Percentiles rank a stretch among this genome's conserved stretches.
Conservation (phyloP, 2,329 filamentous ascomycete species). For the Clonostachys sp. region DNA sequence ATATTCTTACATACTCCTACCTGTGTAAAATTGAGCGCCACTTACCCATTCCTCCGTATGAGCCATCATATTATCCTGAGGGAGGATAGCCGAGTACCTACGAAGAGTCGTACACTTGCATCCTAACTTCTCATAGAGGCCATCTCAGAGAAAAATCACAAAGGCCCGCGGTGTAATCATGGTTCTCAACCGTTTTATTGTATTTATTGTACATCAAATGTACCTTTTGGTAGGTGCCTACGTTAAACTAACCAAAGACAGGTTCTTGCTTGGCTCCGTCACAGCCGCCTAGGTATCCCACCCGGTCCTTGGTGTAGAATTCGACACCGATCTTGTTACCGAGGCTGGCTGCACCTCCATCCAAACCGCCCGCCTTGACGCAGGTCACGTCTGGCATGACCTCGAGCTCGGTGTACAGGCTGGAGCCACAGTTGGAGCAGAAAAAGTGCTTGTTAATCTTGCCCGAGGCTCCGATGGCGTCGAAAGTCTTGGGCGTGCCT, state of each 20-base stretch:
- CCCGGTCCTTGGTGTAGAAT: slow-evolving; percentile 46
- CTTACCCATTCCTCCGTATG: too few relatives aligned
- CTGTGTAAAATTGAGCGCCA: too few relatives aligned
- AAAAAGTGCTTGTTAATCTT: slow-evolving; percentile 54
- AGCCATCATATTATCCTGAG: too few relatives aligned
- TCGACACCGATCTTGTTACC: slow-evolving; percentile 39
- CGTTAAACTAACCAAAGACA: background rate
- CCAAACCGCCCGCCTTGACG: slow-evolving; percentile 46
- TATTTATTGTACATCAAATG: too few relatives aligned
- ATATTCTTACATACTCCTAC: too few relatives aligned
- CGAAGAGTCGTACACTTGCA: too few relatives aligned
- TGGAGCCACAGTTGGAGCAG: slow-evolving; percentile 44
- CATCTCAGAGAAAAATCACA: too few relatives aligned
- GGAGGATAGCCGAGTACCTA: too few relatives aligned
- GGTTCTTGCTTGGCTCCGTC: slow-evolving; percentile 43
- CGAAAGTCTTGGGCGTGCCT: slow-evolving; percentile 42
- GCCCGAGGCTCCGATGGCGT: slow-evolving; percentile 39
- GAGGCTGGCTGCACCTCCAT: slow-evolving; percentile 38
- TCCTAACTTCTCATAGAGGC: too few relatives aligned
- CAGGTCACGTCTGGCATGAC: slow-evolving; percentile 43
- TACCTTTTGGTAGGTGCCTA: too few relatives aligned
- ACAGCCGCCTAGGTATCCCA: slow-evolving; percentile 32
- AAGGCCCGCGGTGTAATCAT: too few relatives aligned
- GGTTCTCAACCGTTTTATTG: too few relatives aligned
- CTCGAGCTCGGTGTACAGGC: slow-evolving; percentile 46